Conservation (phyloP, 306 rosid species). For the Cucurbita argyrosperma region DNA sequence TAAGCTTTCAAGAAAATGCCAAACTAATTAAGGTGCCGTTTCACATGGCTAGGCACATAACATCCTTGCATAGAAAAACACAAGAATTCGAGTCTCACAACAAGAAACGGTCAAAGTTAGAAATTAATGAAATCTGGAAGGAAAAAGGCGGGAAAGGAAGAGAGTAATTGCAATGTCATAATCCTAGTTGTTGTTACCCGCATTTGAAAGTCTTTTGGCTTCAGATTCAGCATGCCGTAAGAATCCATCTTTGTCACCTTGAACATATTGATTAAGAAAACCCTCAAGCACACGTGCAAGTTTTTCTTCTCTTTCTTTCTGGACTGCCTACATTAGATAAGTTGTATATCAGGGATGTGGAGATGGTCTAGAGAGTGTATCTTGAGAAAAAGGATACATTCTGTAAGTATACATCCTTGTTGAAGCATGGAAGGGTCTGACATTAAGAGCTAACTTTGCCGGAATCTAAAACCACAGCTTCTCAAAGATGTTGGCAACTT, state of each 20-base stretch:
- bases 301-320: conserved; percentile 85
- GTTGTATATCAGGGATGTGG: conserved; percentile 3
- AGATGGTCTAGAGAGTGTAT: background rate
- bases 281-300: conserved; percentile 46
- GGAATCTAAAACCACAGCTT: background rate
- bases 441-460: background rate
- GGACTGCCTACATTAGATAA: conserved; percentile 41
- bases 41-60: background rate
- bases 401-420: background rate
- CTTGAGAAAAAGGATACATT: background rate
- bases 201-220: conserved; percentile 64
- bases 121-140: background rate
- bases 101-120: background rate
- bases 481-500: background rate
- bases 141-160: background rate
- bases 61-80: background rate
- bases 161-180: background rate
- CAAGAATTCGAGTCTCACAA: background rate
- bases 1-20: conserved; percentile 1
- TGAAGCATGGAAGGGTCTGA: background rate
- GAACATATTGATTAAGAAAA: conserved; percentile 51
- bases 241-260: conserved; percentile 65
- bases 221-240: conserved; percentile 59
- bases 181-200: conserved; percentile 34
- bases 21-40: background rate